These are phyloP conservation scores for Spatholobus suberectus DNA, from an alignment of 306 rosid species.

Conservation along the genomic window DNA sequence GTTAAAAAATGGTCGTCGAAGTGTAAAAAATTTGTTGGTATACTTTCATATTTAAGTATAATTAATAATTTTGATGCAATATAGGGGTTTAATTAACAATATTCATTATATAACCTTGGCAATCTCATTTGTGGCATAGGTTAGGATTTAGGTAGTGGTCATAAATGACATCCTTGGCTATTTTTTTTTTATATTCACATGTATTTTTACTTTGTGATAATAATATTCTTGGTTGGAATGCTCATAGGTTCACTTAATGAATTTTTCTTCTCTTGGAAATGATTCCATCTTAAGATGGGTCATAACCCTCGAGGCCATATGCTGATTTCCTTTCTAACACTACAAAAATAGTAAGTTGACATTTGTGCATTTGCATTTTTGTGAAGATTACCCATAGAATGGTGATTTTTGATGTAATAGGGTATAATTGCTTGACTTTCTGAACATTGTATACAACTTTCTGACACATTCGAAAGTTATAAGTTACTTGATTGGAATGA, in stretches of 20 bases:
- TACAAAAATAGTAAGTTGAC: no score
- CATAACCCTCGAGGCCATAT: no score
- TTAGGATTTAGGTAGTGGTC: slow-evolving; percentile 29
- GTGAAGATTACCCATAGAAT: no score
- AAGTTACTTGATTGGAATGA: no score
- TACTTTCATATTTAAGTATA: not conserved
- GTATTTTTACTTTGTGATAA: slow-evolving; percentile 24
- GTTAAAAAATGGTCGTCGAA: slow-evolving; percentile 49
- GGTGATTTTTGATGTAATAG: no score
- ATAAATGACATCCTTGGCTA: slow-evolving; percentile 13
- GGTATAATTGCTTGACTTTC: no score
- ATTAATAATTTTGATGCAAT: not conserved
- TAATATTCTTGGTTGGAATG: slow-evolving; percentile 41
- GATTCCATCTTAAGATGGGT: no score
- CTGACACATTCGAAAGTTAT: no score
- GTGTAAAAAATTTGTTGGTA: slow-evolving; percentile 4
- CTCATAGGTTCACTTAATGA: slow-evolving; percentile 68
- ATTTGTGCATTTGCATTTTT: no score
- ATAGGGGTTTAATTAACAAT: not conserved
- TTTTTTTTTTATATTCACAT: not conserved
- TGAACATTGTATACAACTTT: no score
- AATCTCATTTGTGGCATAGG: slow-evolving; percentile 10
- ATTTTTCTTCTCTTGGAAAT: slow-evolving; percentile 57
- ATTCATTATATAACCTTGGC: not conserved
- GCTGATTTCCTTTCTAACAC: no score